Conservation (phyloP, 805 yeast species). For the Metschnikowia reukaufii region DNA sequence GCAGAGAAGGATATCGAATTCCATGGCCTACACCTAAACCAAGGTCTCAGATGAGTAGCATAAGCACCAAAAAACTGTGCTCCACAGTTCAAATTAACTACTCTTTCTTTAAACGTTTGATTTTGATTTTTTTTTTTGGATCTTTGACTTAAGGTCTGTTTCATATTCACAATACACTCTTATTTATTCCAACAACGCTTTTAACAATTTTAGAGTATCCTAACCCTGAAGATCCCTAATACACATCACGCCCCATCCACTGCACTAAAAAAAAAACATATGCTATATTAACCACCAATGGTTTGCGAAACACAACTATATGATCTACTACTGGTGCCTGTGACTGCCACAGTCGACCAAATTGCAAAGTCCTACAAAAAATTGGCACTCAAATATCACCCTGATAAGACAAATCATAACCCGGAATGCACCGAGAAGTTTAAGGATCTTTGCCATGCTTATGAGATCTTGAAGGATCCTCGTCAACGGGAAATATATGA, state of each 20-base stretch:
- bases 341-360: conserved; percentile 36
- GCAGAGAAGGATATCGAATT: conserved; percentile 18
- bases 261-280: neutral
- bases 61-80: neutral
- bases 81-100: neutral
- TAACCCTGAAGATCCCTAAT: neutral
- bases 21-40: conserved; percentile 10
- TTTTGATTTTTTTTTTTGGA: neutral
- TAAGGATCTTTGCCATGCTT: conserved; percentile 64
- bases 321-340: conserved; percentile 35
- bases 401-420: conserved; percentile 58
- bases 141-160: neutral
- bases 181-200: too few species aligned
- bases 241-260: neutral
- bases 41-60: conserved; percentile 7
- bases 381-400: conserved; percentile 56
- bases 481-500: conserved; percentile 52
- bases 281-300: conserved; percentile 13
- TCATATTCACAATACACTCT: too few species aligned
- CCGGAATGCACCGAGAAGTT: conserved; percentile 53
- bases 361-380: conserved; percentile 43
- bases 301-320: conserved; percentile 31
- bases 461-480: conserved; percentile 56
- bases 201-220: too few species aligned
- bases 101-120: neutral